A percentile compares a stretch with the other conserved stretches of the same genome.
These are phyloP conservation scores for Cystobasidium onofrii DNA, from an alignment of 768 basidiomycete species.

Conservation along the genomic window DNA sequence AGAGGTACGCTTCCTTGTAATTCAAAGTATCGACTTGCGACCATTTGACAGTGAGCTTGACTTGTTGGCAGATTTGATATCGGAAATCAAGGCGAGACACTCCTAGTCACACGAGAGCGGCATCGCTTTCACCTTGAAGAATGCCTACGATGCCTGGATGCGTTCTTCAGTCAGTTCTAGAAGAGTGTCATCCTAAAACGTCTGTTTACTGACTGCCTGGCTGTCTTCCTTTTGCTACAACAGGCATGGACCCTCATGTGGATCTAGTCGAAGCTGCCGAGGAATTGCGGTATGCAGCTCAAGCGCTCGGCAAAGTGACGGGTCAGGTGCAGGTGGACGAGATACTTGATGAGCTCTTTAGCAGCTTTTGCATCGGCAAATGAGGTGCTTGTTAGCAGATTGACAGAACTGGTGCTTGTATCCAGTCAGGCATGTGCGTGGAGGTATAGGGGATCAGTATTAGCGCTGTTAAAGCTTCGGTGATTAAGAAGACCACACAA, in stretches of 20 bases:
- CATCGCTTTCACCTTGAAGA: conserved; percentile 27
- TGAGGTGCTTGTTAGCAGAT: no score
- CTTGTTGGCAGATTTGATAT: neutral
- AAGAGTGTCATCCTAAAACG: neutral
- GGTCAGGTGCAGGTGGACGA: conserved; percentile 73
- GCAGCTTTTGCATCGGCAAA: conserved; percentile 84
- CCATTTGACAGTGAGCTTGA: no score
- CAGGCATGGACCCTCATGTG: conserved; percentile 50
- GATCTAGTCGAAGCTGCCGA: conserved; percentile 77
- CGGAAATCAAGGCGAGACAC: neutral
- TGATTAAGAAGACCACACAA: no score
- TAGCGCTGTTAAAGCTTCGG: no score
- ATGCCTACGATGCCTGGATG: conserved; percentile 54
- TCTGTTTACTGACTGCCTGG: no score
- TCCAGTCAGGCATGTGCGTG: no score
- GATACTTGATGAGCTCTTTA: conserved; percentile 70
- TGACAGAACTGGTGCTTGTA: no score
- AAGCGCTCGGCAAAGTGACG: conserved; percentile 73
- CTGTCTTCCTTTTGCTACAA: neutral
- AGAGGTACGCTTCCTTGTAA: neutral
- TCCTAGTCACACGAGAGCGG: conserved; percentile 12
- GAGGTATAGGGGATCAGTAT: no score
- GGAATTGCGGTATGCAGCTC: conserved; percentile 75
- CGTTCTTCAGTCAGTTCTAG: conserved; percentile 50
- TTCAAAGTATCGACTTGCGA: no score